Conservation (phyloP, 257 asterid species). For the Penstemon newberryi region DNA sequence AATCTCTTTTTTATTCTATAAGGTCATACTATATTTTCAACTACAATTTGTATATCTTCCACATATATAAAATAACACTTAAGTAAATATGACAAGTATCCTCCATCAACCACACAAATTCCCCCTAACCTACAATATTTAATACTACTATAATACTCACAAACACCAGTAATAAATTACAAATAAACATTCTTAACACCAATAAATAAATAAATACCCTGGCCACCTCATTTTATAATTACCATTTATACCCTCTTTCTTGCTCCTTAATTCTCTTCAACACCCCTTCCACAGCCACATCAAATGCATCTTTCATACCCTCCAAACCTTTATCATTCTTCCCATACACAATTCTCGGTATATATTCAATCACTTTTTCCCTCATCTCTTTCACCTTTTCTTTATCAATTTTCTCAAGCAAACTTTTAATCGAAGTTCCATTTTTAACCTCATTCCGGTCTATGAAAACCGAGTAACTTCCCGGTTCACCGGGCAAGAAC, state of each 20-base stretch:
- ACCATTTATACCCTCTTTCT: constrained; percentile 46
- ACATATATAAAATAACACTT: too few relatives aligned
- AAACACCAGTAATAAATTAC: not conserved
- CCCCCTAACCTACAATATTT: too few relatives aligned
- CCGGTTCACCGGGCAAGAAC: constrained; percentile 72
- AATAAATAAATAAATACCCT: not conserved
- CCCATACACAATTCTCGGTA: constrained; percentile 60
- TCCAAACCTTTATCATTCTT: constrained; percentile 49
- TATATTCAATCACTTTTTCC: constrained; percentile 56
- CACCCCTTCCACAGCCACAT: constrained; percentile 69
- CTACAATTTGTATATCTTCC: too few relatives aligned
- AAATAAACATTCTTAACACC: constrained; percentile 7
- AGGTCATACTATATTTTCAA: too few relatives aligned
- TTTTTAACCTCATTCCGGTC: constrained; percentile 62
- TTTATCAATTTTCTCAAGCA: constrained; percentile 43
- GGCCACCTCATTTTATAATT: not conserved
- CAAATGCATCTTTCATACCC: constrained; percentile 77
- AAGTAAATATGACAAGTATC: too few relatives aligned
- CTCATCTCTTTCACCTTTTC: constrained; percentile 57
- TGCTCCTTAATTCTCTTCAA: constrained; percentile 53
- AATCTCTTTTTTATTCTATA: too few relatives aligned
- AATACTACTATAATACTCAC: too few relatives aligned
- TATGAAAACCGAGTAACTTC: constrained; percentile 70
- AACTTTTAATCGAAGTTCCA: constrained; percentile 51
- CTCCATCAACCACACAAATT: too few relatives aligned